Base-by-base conservation (phyloP, 2,329 filamentous ascomycete genomes). In the Penicillium brasilianum region DNA sequence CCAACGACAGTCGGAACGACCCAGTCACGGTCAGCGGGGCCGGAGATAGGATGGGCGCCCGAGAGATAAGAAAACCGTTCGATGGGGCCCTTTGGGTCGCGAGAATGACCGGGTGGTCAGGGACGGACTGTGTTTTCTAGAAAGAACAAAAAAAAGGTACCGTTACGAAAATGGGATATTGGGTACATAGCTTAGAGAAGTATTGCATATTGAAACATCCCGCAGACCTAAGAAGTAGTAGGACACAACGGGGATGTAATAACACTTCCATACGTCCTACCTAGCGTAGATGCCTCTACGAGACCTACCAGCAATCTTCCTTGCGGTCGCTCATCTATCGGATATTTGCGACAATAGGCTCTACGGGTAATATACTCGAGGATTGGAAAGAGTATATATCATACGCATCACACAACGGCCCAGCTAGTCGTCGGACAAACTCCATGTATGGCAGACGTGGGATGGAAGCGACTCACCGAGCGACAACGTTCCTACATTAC, bases 401-500 rank as follows among this genome's bases (percentile, higher is more conserved):
- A 41, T 22, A 22, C 20, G 14, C 44, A 48, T 48, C 22, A 28
- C 44, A 30, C 44, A 30, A 48, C 44, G 44, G 30, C 7, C 39
- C 44, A 28, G 18, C 13, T 28, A 14, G 44, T 30, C 25, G 44
- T 30, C 28, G 44, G 44, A 13, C 14, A n/a, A 13, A 9, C 14
- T 9, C 9, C 10, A 11, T 30, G 30, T 34, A 18, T n/a, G 44
- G 14, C 28, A 30, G 25, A n/a, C 16, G 22, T 48, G 44, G 44
- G 44, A 48, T 30, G 44, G 44, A 48, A 48, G 44, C 44, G 32
- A 54, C 51, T 68, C 66, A 67, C 66, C 66, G 66, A 60, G 52
- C 39, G 37, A 37, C 39, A 6, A 41, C 55, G 59, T 66, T 43
- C 66, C 66, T 67, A 67, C 30, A 59, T 68, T 68, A 68, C 66